These are phyloP conservation scores for Chrysosporium queenslandicum DNA, from an alignment of 2,329 filamentous ascomycete species.

Conservation along the genomic window DNA sequence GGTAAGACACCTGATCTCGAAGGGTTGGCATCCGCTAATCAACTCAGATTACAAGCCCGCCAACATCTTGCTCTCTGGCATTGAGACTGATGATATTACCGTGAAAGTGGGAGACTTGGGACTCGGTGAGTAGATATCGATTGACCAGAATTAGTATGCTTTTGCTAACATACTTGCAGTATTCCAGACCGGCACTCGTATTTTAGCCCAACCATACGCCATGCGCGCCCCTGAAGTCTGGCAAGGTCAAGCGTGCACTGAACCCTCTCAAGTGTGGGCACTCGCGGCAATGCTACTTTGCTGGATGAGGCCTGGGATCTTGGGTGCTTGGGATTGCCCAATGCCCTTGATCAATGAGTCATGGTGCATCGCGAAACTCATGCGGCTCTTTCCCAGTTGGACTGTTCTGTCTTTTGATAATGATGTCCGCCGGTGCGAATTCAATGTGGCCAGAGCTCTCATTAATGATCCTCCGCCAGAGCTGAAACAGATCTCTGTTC, in stretches of 20 bases:
- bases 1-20: slow-evolving; percentile 11
- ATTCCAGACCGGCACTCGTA: slow-evolving; percentile 3
- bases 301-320: slow-evolving; percentile 13
- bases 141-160: slow-evolving; percentile 5
- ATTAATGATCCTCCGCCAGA: slow-evolving; percentile 56
- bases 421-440: slow-evolving; percentile 10
- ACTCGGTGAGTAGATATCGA: slow-evolving; percentile 9
- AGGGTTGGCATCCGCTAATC: slow-evolving; percentile 12
- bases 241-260: slow-evolving; percentile 9
- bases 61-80: slow-evolving; percentile 13
- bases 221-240: slow-evolving; percentile 15
- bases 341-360: slow-evolving; percentile 13
- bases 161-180: slow-evolving; percentile 10
- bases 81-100: slow-evolving; percentile 8
- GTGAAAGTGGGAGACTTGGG: slow-evolving; percentile 14
- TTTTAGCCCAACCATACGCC: slow-evolving; percentile 10
- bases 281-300: slow-evolving; percentile 12
- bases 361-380: slow-evolving; percentile 18
- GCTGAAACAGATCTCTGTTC: slow-evolving; percentile 74
- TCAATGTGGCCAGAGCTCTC: slow-evolving; percentile 10
- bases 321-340: slow-evolving; percentile 16
- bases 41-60: slow-evolving; percentile 12
- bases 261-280: slow-evolving; percentile 13
- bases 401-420: slow-evolving; percentile 15
- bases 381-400: slow-evolving; percentile 18